Evolutionary conservation across 768 basidiomycete genomes (phyloP).

Genomic region (Boletus eberwhitei): DNA sequence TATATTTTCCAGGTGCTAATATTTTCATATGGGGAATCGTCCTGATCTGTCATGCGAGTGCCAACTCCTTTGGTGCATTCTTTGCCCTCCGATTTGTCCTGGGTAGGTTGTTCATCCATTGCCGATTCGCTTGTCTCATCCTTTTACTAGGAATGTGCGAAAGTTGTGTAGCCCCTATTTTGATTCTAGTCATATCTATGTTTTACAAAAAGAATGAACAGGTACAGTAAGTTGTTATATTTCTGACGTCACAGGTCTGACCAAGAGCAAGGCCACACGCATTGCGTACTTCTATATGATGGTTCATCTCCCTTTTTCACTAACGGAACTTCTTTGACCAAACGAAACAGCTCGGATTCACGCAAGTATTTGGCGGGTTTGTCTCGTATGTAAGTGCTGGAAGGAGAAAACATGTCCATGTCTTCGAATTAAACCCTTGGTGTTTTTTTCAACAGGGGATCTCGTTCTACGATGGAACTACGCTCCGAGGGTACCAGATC

Average conservation of each 20-base stretch:
- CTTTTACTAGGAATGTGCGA: constrained; percentile 32
- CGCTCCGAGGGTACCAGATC: constrained; percentile 26
- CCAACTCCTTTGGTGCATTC: constrained; percentile 35
- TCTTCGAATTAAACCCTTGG: neutral
- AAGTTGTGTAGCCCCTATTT: constrained; percentile 38
- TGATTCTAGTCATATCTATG: constrained; percentile 38
- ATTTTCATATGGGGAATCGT: constrained; percentile 39
- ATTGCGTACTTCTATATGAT: constrained; percentile 39
- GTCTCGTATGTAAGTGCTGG: constrained; percentile 31
- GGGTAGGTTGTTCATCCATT: neutral
- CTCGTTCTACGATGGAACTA: constrained; percentile 30
- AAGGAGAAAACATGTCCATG: neutral
- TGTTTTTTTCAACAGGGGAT: constrained; percentile 11
- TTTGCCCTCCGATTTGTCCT: constrained; percentile 37
- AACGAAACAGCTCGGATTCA: constrained; percentile 16
- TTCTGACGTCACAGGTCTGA: neutral
- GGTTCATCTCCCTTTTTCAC: constrained; percentile 11
- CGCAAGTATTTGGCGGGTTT: constrained; percentile 37
- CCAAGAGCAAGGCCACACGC: constrained; percentile 24
- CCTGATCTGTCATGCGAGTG: constrained; percentile 34
- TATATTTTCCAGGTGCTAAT: constrained; percentile 28
- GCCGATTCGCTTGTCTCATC: neutral
- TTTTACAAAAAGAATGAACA: constrained; percentile 42
- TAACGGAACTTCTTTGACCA: neutral
- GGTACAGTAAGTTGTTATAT: constrained; percentile 13